A percentile compares a stretch with the other conserved stretches of the same genome.
These are phyloP conservation scores for Bipolaris bicolor DNA, from an alignment of 2,329 filamentous ascomycete species.

Conservation along the genomic window DNA sequence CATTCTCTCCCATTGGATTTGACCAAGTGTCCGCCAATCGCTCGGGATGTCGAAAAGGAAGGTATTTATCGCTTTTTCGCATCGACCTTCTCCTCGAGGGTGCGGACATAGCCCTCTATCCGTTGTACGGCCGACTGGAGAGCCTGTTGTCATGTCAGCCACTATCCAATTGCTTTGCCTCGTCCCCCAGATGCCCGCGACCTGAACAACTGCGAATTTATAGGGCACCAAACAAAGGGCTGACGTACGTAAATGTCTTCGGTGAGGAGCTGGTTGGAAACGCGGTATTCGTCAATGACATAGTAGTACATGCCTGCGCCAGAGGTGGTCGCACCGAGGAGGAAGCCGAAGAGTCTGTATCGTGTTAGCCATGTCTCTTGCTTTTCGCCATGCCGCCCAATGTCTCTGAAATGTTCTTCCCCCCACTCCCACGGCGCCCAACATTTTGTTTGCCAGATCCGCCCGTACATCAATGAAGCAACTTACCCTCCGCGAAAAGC, in stretches of 20 bases:
- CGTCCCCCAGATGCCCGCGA: background rate
- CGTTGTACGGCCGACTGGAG: conserved; percentile 86
- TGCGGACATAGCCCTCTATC: conserved; percentile 81
- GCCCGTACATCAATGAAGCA: background rate
- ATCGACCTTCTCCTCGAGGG: conserved; percentile 80
- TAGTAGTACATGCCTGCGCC: conserved; percentile 89
- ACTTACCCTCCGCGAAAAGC: conserved; percentile 75
- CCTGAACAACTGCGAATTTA: background rate
- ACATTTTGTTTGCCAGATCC: background rate
- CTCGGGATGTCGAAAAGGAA: background rate
- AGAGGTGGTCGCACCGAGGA: conserved; percentile 80
- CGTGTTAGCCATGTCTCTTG: conserved; percentile 4
- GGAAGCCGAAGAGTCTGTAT: conserved; percentile 84
- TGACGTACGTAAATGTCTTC: conserved; percentile 92
- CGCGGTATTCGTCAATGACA: conserved; percentile 89
- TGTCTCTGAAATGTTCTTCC: background rate
- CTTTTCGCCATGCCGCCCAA: background rate
- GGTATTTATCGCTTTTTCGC: conserved; percentile 38
- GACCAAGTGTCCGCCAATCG: background rate
- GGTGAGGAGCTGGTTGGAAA: conserved; percentile 88
- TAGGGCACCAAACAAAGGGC: background rate
- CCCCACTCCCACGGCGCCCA: background rate
- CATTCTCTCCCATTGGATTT: background rate
- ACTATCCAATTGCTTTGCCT: background rate
- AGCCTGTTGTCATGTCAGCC: conserved; percentile 56